Percentiles rank a stretch among this genome's conserved stretches.
Conservation (phyloP, 352 stramenopile genomes). For the Elongisporangium undulatum region DNA sequence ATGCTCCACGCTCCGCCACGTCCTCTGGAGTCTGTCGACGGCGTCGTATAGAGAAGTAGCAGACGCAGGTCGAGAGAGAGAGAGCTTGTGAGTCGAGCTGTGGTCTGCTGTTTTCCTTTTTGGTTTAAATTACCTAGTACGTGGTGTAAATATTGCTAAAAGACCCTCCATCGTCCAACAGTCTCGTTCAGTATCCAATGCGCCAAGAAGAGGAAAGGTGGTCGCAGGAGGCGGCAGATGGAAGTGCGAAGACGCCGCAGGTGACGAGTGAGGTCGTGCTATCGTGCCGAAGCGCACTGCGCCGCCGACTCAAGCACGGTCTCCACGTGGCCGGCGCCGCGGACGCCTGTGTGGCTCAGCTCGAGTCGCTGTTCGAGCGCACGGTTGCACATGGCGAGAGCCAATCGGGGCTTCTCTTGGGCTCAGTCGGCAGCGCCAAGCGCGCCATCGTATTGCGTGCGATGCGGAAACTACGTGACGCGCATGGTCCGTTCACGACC, state of each 20-base stretch:
- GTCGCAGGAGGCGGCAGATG: neutral
- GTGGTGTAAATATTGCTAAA: neutral
- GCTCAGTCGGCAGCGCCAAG: conserved; percentile 38
- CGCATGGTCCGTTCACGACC: conserved; percentile 37
- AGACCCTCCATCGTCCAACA: neutral
- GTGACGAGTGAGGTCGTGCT: conserved; percentile 12
- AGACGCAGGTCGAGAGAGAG: too few relatives aligned
- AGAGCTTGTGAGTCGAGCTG: too few relatives aligned
- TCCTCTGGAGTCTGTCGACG: too few relatives aligned
- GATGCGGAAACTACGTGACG: conserved; percentile 40
- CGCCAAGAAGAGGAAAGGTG: neutral
- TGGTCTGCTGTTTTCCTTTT: too few relatives aligned
- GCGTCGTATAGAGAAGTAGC: too few relatives aligned
- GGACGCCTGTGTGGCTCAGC: conserved; percentile 12
- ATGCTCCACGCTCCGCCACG: too few relatives aligned
- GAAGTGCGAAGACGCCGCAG: neutral
- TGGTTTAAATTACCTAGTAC: too few relatives aligned
- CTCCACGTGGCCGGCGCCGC: neutral
- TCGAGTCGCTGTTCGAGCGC: conserved; percentile 63
- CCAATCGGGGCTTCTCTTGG: conserved; percentile 72
- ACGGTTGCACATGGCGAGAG: conserved; percentile 70
- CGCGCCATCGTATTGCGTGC: conserved; percentile 47
- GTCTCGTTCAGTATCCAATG: neutral
- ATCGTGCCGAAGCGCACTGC: conserved; percentile 19
- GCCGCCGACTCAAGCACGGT: conserved; percentile 18